A percentile compares a stretch with the other conserved stretches of the same genome.
phyloP scores from a whole-genome alignment of 495 filamentous ascomycete species.

The Talaromyces wortmannii region DNA sequence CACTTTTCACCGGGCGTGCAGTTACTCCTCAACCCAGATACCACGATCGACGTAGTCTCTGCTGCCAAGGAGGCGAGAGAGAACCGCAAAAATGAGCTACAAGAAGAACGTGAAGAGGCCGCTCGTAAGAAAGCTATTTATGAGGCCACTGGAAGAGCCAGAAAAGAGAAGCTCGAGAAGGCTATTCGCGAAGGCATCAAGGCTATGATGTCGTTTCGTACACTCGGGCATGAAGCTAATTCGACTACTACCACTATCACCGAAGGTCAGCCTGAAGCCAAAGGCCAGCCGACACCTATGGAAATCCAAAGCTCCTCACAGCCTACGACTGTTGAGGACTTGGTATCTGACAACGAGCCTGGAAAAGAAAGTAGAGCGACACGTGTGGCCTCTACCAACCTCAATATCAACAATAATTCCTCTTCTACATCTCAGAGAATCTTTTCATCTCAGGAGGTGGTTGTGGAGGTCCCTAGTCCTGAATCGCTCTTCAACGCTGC shows the following conservation, averaged over 20 bases:
- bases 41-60: background rate
- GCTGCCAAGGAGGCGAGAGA: background rate
- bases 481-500: too few species aligned
- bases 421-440: too few species aligned
- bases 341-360: too few species aligned
- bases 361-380: too few species aligned
- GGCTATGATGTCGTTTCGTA: background rate
- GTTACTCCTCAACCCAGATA: background rate
- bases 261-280: too few species aligned
- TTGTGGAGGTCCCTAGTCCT: too few species aligned
- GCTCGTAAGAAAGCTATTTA: background rate
- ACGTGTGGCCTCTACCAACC: too few species aligned
- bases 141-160: background rate
- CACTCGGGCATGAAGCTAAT: background rate
- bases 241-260: background rate
- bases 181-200: conserved; percentile 4
- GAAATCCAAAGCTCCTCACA: too few species aligned
- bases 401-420: too few species aligned
- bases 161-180: background rate
- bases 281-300: too few species aligned
- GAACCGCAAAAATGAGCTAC: background rate
- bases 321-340: too few species aligned
- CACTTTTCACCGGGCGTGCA: background rate
- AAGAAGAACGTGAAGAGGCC: background rate
- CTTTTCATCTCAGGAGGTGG: too few species aligned